Evolutionary conservation across 108 stramenopile genomes (phyloP).

Genomic region (Stephanodiscus minutulus): DNA sequence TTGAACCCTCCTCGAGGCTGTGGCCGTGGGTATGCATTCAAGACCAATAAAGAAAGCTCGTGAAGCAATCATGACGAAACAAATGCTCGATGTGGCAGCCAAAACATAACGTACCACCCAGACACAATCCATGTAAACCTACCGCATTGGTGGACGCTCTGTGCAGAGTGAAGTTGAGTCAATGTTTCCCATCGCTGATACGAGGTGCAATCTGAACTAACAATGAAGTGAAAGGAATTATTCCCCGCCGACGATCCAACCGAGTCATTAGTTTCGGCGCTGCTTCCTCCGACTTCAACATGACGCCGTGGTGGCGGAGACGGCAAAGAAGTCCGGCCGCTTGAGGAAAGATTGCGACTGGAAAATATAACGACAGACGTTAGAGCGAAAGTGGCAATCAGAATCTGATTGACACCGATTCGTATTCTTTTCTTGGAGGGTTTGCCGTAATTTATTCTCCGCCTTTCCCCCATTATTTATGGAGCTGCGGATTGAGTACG

Average conservation of each 20-base stretch:
- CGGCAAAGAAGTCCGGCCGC: neutral
- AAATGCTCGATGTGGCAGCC: too few species aligned
- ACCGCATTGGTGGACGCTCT: constrained; percentile 46
- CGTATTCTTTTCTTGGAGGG: constrained; percentile 3
- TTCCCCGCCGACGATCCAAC: neutral
- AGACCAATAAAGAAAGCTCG: too few species aligned
- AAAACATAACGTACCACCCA: constrained; percentile 32
- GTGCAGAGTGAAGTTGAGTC: constrained; percentile 50
- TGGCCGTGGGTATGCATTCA: neutral
- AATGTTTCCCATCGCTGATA: constrained; percentile 61
- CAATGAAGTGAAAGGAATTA: constrained; percentile 51
- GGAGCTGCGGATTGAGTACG: too few species aligned
- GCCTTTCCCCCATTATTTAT: too few species aligned
- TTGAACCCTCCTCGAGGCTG: constrained; percentile 26
- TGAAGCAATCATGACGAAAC: too few species aligned
- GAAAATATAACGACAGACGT: neutral
- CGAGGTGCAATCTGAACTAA: constrained; percentile 49
- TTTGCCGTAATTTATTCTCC: neutral
- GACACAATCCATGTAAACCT: constrained; percentile 58
- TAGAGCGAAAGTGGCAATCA: neutral
- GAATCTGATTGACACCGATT: neutral
- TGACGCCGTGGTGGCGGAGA: neutral
- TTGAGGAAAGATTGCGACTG: neutral
- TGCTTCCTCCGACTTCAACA: neutral
- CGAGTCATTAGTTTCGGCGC: neutral